Evolutionary conservation across 1,139 yeast species (phyloP), one percentile per base, ranked within the genome.

Genomic region (Yamadazyma diddensiae): DNA sequence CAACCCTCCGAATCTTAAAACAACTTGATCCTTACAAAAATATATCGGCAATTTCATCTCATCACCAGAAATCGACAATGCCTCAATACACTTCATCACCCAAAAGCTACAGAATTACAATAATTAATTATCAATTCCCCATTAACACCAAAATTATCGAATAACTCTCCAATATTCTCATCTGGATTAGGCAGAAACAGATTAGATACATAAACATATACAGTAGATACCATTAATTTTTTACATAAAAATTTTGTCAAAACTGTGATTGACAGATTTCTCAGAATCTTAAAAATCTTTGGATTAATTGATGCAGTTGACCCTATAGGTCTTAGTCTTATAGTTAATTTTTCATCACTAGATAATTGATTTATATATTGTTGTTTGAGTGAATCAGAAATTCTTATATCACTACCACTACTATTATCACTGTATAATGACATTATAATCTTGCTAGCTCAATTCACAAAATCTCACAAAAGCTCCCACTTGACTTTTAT

Each of bases 111-210:
- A 12, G 67, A 58, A 31, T 70, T 64, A 45, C 83, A 78, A 40
- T 78, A 78, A 28, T 73, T 69, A 2, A 78, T 59, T 5, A 76
- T 62, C 37, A 78, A 57, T 45, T 77, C 83, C 31, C 65, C 64
- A 34, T 68, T 70, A 1, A 68, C 65, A 23, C 61, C 62, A 49
- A 76, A 78, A 29, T 56, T 45, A 14, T 50, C 51, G 45, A 50
- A 73, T 34, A 78, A 53, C 34, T 72, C 71, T 1, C 77, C 77
- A 8, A 78, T 46, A 17, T 52, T 60, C 42, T 78, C 83, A 42
- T 77, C 82, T 0, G 79, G 81, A 24, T 67, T 69, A 1, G 85
- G 84, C 41, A 70, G 73, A 42, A 79, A 77, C 11, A 82, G 74
- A 49, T 72, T 79, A 42, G 75, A 80, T 7, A 79, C 59, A 45